Evolutionary conservation across 2,329 filamentous ascomycete genomes (phyloP), one percentile per base, ranked within the genome.

Genomic region (Venturiaceae sp.): DNA sequence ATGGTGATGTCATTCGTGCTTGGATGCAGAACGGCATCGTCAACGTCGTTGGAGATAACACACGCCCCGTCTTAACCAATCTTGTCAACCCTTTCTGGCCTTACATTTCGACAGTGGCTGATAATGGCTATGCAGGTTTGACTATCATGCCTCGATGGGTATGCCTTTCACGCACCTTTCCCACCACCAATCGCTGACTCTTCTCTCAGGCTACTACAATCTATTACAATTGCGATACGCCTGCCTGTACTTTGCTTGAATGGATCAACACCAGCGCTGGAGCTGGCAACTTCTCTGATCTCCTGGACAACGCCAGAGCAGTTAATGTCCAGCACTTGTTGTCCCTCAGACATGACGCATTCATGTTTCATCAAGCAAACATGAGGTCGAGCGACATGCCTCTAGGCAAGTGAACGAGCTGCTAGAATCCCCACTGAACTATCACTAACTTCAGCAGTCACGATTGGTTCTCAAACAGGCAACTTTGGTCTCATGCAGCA

Each of bases 401-500:
- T 77, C 55, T n/a, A 68, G 2, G 76, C n/a, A n/a, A n/a, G n/a
- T n/a, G n/a, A n/a, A n/a, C n/a, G n/a, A n/a, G n/a, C n/a, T n/a
- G n/a, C n/a, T n/a, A n/a, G n/a, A n/a, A n/a, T n/a, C n/a, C n/a
- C n/a, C n/a, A n/a, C n/a, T n/a, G n/a, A n/a, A n/a, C n/a, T n/a
- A n/a, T n/a, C n/a, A n/a, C n/a, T n/a, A n/a, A n/a, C n/a, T n/a
- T 67, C 69, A 16, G 6, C 39, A 2, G 23, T n/a, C 13, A 58
- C 41, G 23, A 32, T 53, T 52, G 55, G 55, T 26, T 8, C 5
- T n/a, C 33, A 39, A 9, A 52, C 41, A 4, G 55, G 55, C 23
- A 58, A 47, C 61, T 72, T 77, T 11, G 47, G 36, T 21, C 44
- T 58, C 3, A 39, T 58, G n/a, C 55, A 58, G n/a, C 23, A 19